These are phyloP conservation scores for Fusarium sp. DNA, from an alignment of 2,329 filamentous ascomycete genomes.

Conservation along the genomic window DNA sequence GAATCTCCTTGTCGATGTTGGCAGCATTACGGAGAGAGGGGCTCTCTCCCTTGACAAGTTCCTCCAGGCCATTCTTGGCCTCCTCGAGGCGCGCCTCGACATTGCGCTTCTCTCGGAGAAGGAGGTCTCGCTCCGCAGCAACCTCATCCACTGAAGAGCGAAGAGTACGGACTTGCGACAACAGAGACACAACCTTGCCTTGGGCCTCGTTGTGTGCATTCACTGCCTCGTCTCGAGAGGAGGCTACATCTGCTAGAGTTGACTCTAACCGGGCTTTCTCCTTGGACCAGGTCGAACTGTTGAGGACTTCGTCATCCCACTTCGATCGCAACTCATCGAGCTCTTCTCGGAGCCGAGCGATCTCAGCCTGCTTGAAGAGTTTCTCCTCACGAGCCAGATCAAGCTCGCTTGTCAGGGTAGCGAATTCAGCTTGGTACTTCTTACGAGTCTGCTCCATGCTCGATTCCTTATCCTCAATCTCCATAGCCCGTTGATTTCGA, in stretches of 20 bases:
- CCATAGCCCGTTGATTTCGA: slow-evolving; percentile 92
- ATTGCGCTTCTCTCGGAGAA: slow-evolving; percentile 90
- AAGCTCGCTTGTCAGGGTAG: slow-evolving; percentile 89
- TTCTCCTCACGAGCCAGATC: slow-evolving; percentile 93
- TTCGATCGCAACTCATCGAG: slow-evolving; percentile 94
- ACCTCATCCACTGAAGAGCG: slow-evolving; percentile 89
- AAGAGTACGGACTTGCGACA: slow-evolving; percentile 90
- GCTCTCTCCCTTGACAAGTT: slow-evolving; percentile 86
- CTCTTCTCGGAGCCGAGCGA: slow-evolving; percentile 91
- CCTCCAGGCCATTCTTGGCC: slow-evolving; percentile 89
- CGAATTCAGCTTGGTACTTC: slow-evolving; percentile 96
- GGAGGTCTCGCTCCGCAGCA: slow-evolving; percentile 85
- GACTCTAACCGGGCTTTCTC: slow-evolving; percentile 94
- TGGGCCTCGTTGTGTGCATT: slow-evolving; percentile 96
- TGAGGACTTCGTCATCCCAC: slow-evolving; percentile 98
- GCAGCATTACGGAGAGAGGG: slow-evolving; percentile 92
- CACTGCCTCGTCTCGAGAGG: slow-evolving; percentile 94
- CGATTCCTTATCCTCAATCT: slow-evolving; percentile 96
- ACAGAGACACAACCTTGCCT: slow-evolving; percentile 88
- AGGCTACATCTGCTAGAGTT: slow-evolving; percentile 88
- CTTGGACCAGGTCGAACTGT: slow-evolving; percentile 98
- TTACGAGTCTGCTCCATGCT: slow-evolving; percentile 97
- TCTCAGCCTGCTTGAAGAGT: slow-evolving; percentile 89
- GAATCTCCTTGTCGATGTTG: slow-evolving; percentile 86
- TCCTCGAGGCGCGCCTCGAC: slow-evolving; percentile 89